These are phyloP conservation scores for Fusarium annulatum DNA, from an alignment of 2,329 filamentous ascomycete species.

Conservation along the genomic window DNA sequence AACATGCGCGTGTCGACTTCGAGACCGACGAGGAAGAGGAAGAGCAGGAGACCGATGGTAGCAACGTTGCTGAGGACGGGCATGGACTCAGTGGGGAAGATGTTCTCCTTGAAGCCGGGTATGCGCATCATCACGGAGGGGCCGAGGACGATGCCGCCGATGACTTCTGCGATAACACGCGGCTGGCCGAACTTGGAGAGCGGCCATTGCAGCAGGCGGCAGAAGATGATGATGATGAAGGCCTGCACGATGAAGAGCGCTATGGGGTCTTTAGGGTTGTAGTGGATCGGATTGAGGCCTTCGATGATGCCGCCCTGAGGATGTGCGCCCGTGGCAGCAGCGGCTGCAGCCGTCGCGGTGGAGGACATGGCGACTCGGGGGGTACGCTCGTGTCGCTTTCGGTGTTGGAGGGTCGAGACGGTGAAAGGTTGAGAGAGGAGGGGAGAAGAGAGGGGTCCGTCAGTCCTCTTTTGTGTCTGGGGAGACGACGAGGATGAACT, in stretches of 20 bases:
- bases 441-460: background rate
- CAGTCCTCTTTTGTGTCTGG: conserved; percentile 1
- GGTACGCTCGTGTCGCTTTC: background rate
- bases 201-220: conserved; percentile 73
- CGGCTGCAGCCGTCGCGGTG: conserved; percentile 22
- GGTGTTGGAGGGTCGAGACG: background rate
- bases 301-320: conserved; percentile 74
- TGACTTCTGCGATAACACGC: conserved; percentile 85
- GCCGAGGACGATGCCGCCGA: conserved; percentile 85
- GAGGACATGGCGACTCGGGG: conserved; percentile 5
- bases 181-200: conserved; percentile 82
- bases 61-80: conserved; percentile 81
- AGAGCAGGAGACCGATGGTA: conserved; percentile 85
- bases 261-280: conserved; percentile 77
- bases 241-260: conserved; percentile 54
- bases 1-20: conserved; percentile 87
- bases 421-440: background rate
- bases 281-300: conserved; percentile 74
- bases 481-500: background rate
- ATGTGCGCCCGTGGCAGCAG: conserved; percentile 48
- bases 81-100: conserved; percentile 82
- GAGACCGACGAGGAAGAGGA: conserved; percentile 87
- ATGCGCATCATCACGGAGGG: conserved; percentile 91
- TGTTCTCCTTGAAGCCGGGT: conserved; percentile 78
- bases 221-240: conserved; percentile 61